Evolutionary conservation across 192 early-diverging fungal genomes (phyloP).

Genomic region (Coemansia sp.): DNA sequence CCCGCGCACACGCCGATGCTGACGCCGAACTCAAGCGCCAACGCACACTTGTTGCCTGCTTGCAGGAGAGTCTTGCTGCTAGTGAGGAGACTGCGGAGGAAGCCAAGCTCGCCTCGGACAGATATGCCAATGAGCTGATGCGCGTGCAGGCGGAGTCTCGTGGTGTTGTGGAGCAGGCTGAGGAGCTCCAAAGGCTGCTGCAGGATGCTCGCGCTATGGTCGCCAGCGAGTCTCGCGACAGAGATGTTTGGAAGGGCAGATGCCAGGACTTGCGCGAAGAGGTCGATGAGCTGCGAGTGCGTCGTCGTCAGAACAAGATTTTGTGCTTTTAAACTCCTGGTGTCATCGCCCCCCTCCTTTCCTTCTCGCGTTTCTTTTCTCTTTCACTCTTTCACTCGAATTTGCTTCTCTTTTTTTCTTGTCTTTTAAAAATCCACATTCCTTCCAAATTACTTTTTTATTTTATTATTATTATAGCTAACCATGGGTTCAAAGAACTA

Average conservation of each 20-base stretch:
- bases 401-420: background rate
- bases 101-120: slow-evolving; percentile 25
- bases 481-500: slow-evolving; percentile 49
- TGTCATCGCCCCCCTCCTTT: background rate
- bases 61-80: slow-evolving; percentile 24
- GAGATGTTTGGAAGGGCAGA: slow-evolving; percentile 49
- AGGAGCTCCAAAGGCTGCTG: slow-evolving; percentile 23
- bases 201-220: slow-evolving; percentile 38
- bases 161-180: slow-evolving; percentile 22
- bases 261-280: slow-evolving; percentile 52
- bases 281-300: slow-evolving; percentile 34
- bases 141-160: slow-evolving; percentile 48
- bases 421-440: background rate
- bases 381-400: background rate
- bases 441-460: slow-evolving; percentile 5
- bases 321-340: slow-evolving; percentile 29
- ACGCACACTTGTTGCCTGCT: slow-evolving; percentile 14
- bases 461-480: no score
- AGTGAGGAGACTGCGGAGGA: slow-evolving; percentile 37
- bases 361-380: background rate
- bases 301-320: slow-evolving; percentile 40
- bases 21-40: slow-evolving; percentile 24
- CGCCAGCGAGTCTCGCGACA: slow-evolving; percentile 44
- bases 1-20: slow-evolving; percentile 3
- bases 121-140: slow-evolving; percentile 43